Evolutionary conservation across 2,329 filamentous ascomycete species (phyloP).

Genomic region (Clarireedia homoeocarpa): DNA sequence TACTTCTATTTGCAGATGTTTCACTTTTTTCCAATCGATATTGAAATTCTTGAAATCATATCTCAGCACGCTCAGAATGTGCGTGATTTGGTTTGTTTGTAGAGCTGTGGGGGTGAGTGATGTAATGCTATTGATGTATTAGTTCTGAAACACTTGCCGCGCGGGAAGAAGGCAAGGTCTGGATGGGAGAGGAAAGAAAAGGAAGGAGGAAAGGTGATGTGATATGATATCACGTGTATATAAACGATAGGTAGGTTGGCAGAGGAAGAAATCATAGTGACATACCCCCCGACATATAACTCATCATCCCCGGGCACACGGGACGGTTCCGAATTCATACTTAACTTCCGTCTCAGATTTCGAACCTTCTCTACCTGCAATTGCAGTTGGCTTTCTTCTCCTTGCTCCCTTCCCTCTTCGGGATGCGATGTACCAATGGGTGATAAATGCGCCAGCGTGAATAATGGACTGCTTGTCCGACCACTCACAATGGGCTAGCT

Average conservation of each 20-base stretch:
- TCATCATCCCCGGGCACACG: constrained; percentile 61
- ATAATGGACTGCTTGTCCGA: not conserved
- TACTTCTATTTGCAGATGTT: constrained; percentile 73
- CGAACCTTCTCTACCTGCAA: not conserved
- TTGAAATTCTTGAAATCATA: constrained; percentile 49
- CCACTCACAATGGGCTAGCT: too few relatives aligned
- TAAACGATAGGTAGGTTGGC: not conserved
- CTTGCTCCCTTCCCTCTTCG: not conserved
- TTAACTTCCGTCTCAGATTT: constrained; percentile 1
- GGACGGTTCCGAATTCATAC: constrained; percentile 47
- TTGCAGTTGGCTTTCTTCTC: not conserved
- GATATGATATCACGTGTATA: constrained; percentile 20
- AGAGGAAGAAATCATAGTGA: constrained; percentile 10
- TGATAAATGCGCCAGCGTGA: not conserved
- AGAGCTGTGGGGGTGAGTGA: constrained; percentile 66
- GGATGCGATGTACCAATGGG: not conserved
- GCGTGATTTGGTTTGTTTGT: constrained; percentile 69
- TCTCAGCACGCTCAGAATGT: constrained; percentile 77
- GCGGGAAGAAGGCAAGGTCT: too few relatives aligned
- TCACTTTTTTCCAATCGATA: constrained; percentile 45
- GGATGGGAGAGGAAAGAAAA: not conserved
- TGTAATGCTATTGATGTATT: constrained; percentile 52
- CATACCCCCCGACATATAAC: constrained; percentile 74
- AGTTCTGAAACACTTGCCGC: not conserved
- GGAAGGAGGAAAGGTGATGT: not conserved